A percentile compares a stretch with the other conserved stretches of the same genome.
Conservation (phyloP, 148 eudicot genomes). For the Camellia sinensis region DNA sequence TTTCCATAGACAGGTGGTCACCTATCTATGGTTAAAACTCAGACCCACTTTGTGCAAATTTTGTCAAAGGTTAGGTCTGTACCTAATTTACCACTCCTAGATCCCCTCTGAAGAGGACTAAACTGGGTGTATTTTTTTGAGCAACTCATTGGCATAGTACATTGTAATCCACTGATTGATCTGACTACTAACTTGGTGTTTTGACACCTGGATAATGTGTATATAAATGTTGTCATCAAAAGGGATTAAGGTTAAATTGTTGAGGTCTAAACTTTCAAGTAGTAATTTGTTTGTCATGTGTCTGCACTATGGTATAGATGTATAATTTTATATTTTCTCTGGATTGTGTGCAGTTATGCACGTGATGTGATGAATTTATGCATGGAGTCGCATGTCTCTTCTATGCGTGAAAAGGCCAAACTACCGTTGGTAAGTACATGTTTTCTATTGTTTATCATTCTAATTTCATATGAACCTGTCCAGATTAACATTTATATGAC, state of each 20-base stretch:
- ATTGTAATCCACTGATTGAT: no score
- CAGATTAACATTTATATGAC: no score
- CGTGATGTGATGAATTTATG: slow-evolving; percentile 12
- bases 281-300: not conserved
- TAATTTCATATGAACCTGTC: not conserved
- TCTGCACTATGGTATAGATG: not conserved
- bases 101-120: no score
- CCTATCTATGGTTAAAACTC: no score
- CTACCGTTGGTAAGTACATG: slow-evolving; percentile 3
- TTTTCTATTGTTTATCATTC: not conserved
- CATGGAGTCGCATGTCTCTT: slow-evolving; percentile 6
- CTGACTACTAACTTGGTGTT: no score
- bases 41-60: no score
- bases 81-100: no score
- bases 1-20: no score
- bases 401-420: slow-evolving; percentile 5
- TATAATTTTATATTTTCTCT: not conserved
- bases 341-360: slow-evolving; percentile 6
- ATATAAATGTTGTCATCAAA: not conserved
- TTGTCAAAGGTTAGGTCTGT: no score
- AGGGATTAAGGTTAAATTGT: not conserved
- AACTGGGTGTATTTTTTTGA: no score
- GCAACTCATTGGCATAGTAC: no score
- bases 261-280: not conserved
- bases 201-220: not conserved